Conservation (phyloP, 2,329 filamentous ascomycete genomes). For the Hymenotorrendiella dingleyae region DNA sequence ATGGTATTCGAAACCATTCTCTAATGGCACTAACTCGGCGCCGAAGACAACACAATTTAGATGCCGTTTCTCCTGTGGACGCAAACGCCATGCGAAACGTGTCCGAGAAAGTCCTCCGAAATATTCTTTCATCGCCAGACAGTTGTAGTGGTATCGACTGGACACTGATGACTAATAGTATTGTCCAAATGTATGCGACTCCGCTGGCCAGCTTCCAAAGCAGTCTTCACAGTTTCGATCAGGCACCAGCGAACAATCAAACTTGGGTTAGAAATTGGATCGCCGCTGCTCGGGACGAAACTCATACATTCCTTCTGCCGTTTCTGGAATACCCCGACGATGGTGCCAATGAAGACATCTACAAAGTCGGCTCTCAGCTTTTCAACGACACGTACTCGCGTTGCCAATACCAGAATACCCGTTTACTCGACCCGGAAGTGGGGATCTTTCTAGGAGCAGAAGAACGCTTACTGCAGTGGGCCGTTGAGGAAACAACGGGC, state of each 20-base stretch:
- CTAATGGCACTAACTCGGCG: conserved; percentile 33
- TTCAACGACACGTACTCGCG: conserved; percentile 35
- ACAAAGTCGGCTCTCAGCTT: conserved; percentile 29
- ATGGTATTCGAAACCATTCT: conserved; percentile 24
- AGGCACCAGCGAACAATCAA: conserved; percentile 20
- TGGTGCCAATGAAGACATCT: conserved; percentile 22
- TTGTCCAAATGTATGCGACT: conserved; percentile 35
- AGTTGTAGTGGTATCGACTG: conserved; percentile 40
- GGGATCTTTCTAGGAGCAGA: conserved; percentile 27
- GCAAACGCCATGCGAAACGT: conserved; percentile 31
- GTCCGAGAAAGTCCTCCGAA: conserved; percentile 29
- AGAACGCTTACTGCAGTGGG: conserved; percentile 34
- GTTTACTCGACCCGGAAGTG: conserved; percentile 29
- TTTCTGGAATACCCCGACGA: conserved; percentile 39
- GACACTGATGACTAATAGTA: conserved; percentile 36
- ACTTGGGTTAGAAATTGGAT: conserved; percentile 30
- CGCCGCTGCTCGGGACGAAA: conserved; percentile 31
- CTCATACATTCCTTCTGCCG: conserved; percentile 39
- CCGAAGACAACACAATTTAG: conserved; percentile 34
- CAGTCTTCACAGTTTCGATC: conserved; percentile 18
- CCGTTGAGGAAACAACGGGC: conserved; percentile 36
- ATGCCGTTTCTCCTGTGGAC: conserved; percentile 29
- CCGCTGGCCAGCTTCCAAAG: conserved; percentile 32
- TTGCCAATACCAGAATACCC: conserved; percentile 38
- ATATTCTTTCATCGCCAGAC: conserved; percentile 19